Evolutionary conservation across 2,329 filamentous ascomycete genomes (phyloP).

Genomic region (Periconia sp.): DNA sequence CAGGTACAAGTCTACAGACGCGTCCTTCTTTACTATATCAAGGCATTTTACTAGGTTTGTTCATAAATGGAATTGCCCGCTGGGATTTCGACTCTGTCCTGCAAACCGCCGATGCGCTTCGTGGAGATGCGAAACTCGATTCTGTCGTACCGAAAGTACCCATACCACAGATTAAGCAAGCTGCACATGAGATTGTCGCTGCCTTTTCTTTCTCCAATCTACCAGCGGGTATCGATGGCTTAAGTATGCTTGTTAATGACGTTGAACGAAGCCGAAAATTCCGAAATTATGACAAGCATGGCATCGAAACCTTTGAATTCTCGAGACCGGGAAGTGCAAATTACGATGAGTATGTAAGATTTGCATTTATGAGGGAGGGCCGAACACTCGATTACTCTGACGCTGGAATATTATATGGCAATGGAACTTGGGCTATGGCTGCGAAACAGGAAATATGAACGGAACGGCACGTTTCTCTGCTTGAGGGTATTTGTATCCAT

Average conservation of each 20-base stretch:
- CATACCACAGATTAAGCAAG: slow-evolving; percentile 16
- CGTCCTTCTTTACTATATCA: slow-evolving; percentile 38
- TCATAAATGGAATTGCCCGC: slow-evolving; percentile 40
- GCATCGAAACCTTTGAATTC: slow-evolving; percentile 23
- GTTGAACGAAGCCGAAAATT: slow-evolving; percentile 63
- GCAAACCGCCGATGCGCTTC: slow-evolving; percentile 75
- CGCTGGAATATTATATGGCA: slow-evolving; percentile 25
- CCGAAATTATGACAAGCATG: slow-evolving; percentile 18
- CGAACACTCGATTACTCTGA: slow-evolving; percentile 36
- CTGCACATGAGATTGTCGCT: slow-evolving; percentile 51
- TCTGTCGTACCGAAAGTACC: slow-evolving; percentile 58
- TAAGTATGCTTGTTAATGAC: slow-evolving; percentile 81
- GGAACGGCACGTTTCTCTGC: background rate
- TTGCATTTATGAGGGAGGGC: slow-evolving; percentile 33
- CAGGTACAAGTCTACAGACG: slow-evolving; percentile 40
- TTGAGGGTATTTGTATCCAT: too few species aligned
- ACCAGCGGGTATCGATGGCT: slow-evolving; percentile 62
- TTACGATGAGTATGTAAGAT: slow-evolving; percentile 39
- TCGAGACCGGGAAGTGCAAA: slow-evolving; percentile 44
- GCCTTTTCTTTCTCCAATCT: slow-evolving; percentile 60
- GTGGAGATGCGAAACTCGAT: slow-evolving; percentile 54
- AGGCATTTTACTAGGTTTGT: slow-evolving; percentile 38
- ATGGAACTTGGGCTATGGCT: slow-evolving; percentile 32
- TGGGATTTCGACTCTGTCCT: slow-evolving; percentile 62
- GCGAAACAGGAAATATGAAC: background rate